Conservation (phyloP, 2,329 filamentous ascomycete species). For the Hansfordia pulvinata region DNA sequence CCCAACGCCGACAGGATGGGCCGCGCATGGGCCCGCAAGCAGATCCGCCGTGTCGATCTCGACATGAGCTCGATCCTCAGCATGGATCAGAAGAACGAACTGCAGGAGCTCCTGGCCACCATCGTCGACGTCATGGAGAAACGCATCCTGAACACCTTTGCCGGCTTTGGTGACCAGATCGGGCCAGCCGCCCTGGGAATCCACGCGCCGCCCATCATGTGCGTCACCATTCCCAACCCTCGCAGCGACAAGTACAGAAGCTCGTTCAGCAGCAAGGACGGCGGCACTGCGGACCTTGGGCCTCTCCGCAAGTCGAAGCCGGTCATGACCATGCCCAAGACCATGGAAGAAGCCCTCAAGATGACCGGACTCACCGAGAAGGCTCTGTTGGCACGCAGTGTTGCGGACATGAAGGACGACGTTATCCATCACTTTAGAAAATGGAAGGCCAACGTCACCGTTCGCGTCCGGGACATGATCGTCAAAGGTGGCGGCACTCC, state of each 20-base stretch:
- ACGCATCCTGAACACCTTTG: conserved; percentile 37
- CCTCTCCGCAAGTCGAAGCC: too few relatives aligned
- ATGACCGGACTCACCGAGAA: conserved; percentile 23
- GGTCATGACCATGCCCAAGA: conserved; percentile 13
- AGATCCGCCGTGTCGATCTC: conserved; percentile 27
- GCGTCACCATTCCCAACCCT: conserved; percentile 21
- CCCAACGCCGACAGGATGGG: conserved; percentile 8
- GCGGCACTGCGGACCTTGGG: conserved; percentile 4
- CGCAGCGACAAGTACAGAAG: conserved; percentile 14
- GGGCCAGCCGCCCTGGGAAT: conserved; percentile 14
- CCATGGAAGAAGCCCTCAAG: conserved; percentile 14
- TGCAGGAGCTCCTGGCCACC: conserved; percentile 33
- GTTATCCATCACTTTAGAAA: conserved; percentile 61
- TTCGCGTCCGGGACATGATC: conserved; percentile 56
- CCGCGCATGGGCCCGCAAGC: too few relatives aligned
- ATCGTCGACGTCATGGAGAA: conserved; percentile 42
- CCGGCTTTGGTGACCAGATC: conserved; percentile 23
- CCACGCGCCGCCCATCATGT: conserved; percentile 12
- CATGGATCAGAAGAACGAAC: conserved; percentile 32
- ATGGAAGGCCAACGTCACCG: conserved; percentile 61
- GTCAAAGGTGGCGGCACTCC: conserved; percentile 26
- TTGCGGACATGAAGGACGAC: conserved; percentile 55
- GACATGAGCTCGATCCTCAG: conserved; percentile 37
- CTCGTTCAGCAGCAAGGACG: conserved; percentile 12
- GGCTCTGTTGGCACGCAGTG: conserved; percentile 14